A percentile compares a stretch with the other conserved stretches of the same genome.
These are phyloP conservation scores for Sphagnum contortum DNA, from an alignment of 225 moss, liverwort and hornwort genomes.

Conservation along the genomic window DNA sequence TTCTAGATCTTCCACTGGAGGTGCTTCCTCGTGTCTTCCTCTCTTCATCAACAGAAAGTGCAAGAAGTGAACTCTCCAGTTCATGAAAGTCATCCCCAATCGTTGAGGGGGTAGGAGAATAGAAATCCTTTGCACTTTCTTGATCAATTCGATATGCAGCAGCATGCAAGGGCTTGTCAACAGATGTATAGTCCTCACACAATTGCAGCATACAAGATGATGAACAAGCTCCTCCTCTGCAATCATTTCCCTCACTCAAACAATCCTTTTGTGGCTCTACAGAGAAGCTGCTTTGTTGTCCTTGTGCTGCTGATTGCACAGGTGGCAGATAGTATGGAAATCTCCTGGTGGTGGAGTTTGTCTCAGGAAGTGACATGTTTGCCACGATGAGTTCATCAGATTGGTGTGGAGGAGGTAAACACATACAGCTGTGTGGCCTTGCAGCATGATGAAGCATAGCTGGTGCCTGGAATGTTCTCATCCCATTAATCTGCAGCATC, in stretches of 20 bases:
- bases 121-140: conserved; percentile 9
- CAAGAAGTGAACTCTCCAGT: conserved; percentile 47
- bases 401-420: too few species aligned
- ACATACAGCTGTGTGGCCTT: too few species aligned
- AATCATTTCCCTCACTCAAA: conserved; percentile 1
- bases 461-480: too few species aligned
- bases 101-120: conserved; percentile 18
- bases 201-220: conserved; percentile 27
- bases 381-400: too few species aligned
- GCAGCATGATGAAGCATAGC: too few species aligned
- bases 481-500: too few species aligned
- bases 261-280: too few species aligned
- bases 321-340: background rate
- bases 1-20: conserved; percentile 18
- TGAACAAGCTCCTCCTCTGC: conserved; percentile 4
- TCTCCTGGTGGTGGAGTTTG: conserved; percentile 10
- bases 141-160: conserved; percentile 27
- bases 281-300: too few species aligned
- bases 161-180: conserved; percentile 13
- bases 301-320: background rate
- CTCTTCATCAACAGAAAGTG: conserved; percentile 24
- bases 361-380: conserved; percentile 4
- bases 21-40: conserved; percentile 15
- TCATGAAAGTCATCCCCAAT: conserved; percentile 56
- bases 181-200: conserved; percentile 12